These are phyloP conservation scores for Dictyostelium discoideum DNA, from an alignment of 78 protist genomes.

Conservation along the genomic window dicty_2.7 NC_007089.4:3794501-3795000, in stretches of 20 bases:
- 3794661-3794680: not conserved
- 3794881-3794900: not conserved
- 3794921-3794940: not conserved
- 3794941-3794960: not conserved
- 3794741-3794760: not conserved
- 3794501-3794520: not conserved
- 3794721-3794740: not conserved
- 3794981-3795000: not conserved
- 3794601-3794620: not conserved
- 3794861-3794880: not conserved
- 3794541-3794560: not conserved
- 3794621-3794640: not conserved
- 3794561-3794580: not conserved
- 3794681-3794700: not conserved
- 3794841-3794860: not conserved
- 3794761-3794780: not conserved
- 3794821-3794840: not conserved
- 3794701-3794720: not conserved
- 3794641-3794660: not conserved
- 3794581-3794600: not conserved
- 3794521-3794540: constrained; percentile 1
- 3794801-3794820: not conserved
- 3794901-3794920: not conserved
- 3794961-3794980: not conserved
- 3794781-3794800: not conserved